Base-by-base conservation (phyloP, 1,284 basidiomycete genomes). In the Moniliella sp. region DNA sequence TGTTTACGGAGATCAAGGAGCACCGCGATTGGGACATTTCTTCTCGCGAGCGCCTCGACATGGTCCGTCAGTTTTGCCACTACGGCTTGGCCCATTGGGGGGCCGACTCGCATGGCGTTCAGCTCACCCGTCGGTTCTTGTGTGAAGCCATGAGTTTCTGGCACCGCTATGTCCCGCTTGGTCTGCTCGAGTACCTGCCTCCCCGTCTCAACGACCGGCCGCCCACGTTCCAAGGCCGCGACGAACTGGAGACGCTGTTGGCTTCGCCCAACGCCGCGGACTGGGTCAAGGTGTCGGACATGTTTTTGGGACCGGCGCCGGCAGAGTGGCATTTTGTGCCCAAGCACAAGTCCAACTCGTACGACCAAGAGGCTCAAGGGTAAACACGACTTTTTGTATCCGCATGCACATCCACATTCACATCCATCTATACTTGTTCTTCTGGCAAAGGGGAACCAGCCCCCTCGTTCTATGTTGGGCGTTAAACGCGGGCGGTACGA, bases 141-240 rank as follows among this genome's bases (percentile, higher is more conserved):
- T 88, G 82, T 59, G 88, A 97, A 63, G 76, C 81, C 1, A 68
- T 97, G 4, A 84, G 79, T 1, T 94, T 94, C 68, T 82, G 83
- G 49, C 77, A 88, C 61, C 76, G 88, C 14, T 94, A 94, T 61
- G 67, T 93, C 21, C 88, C 88, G 4, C 76, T 91, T 25, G 88
- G 88, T 0, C 65, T 94, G 10, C 69, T 94, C n/a, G 86, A 97
- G 61, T 66, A 65, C 0, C 64, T 86, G 17, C 84, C 86, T 0
- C 70, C 69, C 1, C 68, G 72, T 38, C 72, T 94, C 50, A 94
- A 94, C 54, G 86, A 94, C 41, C 70, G 88, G 9, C 74, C 86
- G 0, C 80, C 81, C 0, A 70, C 76, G 1, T 93, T 78, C 62
- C 66, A 67, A 25, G 86, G 88, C 0, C 69, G 88, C 12, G 74